phyloP scores from a whole-genome alignment of 2,329 filamentous ascomycete genomes.

The Elsinoe arachidis region DNA sequence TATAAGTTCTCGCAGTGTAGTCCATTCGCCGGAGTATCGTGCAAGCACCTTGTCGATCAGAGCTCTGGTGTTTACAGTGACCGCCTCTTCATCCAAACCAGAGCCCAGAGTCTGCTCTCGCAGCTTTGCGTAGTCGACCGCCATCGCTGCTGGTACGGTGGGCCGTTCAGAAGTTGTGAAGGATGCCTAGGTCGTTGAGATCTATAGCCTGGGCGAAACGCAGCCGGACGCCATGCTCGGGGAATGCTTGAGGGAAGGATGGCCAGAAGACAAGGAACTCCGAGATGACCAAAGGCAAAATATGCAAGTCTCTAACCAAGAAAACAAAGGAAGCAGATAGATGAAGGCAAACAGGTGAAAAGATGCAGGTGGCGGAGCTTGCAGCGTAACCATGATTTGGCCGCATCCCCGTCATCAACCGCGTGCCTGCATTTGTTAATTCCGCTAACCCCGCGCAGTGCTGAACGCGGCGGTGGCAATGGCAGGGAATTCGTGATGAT shows the following conservation, averaged over 20 bases:
- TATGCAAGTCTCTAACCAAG: background rate
- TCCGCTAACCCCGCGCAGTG: background rate
- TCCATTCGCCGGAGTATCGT: constrained; percentile 92
- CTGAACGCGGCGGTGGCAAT: background rate
- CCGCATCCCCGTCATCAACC: background rate
- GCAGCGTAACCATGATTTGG: background rate
- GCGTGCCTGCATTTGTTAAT: background rate
- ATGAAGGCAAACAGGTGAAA: too few relatives aligned
- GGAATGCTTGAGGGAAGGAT: background rate
- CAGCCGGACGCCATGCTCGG: background rate
- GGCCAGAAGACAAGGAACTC: background rate
- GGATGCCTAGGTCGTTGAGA: too few relatives aligned
- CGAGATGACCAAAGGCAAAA: background rate
- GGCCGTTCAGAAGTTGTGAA: too few relatives aligned
- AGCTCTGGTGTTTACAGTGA: constrained; percentile 93
- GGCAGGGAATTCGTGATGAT: background rate
- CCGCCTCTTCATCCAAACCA: constrained; percentile 87
- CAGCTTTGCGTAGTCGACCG: constrained; percentile 54
- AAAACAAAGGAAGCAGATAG: too few relatives aligned
- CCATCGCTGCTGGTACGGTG: constrained; percentile 11
- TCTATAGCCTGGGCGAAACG: background rate
- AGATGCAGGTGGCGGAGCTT: background rate
- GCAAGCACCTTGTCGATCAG: constrained; percentile 97
- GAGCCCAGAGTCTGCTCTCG: constrained; percentile 79
- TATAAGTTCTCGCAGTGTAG: constrained; percentile 78